Evolutionary conservation across 1,284 basidiomycete genomes (phyloP), one percentile per base, ranked within the genome.

Genomic region (Cutaneotrichosporon cavernicola): DNA sequence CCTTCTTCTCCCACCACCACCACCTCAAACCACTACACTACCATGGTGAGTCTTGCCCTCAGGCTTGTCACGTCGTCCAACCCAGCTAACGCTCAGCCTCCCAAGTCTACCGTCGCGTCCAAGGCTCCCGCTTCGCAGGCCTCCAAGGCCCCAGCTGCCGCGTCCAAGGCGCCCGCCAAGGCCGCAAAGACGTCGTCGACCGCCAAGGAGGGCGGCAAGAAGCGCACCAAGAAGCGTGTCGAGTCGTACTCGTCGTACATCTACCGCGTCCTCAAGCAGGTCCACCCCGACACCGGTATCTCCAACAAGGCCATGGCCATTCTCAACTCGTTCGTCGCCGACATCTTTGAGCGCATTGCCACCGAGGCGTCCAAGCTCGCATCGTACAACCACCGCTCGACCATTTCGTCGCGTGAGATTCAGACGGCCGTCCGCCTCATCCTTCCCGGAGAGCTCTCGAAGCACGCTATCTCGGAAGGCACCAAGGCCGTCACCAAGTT

Each of bases 281-380:
- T 97, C 66, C 93, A 97, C 85, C 94, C 93, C 62, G 94, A 97
- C 80, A 96, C 91, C 69, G 93, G 94, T 87, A 95, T 96, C 79
- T 81, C 80, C 67, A 97, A 95, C 88, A 97, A 96, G 85, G 93
- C 92, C 52, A 97, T 97, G 93, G 87, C 89, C 63, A 91, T 97
- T 76, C 83, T 97, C 56, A 96, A 96, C 86, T 91, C 89, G 62
- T 94, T 93, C 69, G 91, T 94, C 74, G 91, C 91, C 70, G 91
- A 94, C 77, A 91, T 97, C 81, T 96, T 96, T 71, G 92, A 96
- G 83, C 89, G 92, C 58, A 92, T 97, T 73, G 92, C 93, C 18
- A 87, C 86, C 49, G 93, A 97, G 81, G 92, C 91, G n/a, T 90
- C 90, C 70, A 92, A 93, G 84, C 89, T 96, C 70, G 91, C 92